Evolutionary conservation across 441 rosid species (phyloP).

Genomic region (Isatis lusitanica): DNA sequence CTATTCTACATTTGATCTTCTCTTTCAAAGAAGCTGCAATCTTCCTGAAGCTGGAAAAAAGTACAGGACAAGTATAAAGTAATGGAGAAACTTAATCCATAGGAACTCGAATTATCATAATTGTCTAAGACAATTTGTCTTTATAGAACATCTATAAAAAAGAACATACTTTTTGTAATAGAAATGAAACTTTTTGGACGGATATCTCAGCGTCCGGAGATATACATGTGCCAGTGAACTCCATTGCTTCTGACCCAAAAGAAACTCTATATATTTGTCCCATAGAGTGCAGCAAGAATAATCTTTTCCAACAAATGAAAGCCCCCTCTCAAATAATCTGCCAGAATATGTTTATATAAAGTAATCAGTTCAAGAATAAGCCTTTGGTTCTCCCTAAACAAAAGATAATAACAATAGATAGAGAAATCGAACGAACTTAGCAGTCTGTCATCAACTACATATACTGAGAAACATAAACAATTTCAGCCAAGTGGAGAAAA

Average conservation of each 20-base stretch:
- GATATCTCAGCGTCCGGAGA: constrained; percentile 66
- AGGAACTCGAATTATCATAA: neutral
- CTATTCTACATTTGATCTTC: constrained; percentile 46
- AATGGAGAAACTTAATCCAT: neutral
- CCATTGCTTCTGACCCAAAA: constrained; percentile 67
- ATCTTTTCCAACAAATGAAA: constrained; percentile 87
- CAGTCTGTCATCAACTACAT: neutral
- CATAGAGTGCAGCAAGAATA: constrained; percentile 66
- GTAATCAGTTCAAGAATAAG: neutral
- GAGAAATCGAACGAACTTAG: neutral
- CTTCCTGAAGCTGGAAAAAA: constrained; percentile 68
- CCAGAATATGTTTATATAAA: neutral
- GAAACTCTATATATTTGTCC: constrained; percentile 80
- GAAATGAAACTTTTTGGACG: constrained; percentile 65
- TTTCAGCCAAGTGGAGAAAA: neutral
- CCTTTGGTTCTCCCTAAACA: neutral
- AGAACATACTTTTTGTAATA: constrained; percentile 67
- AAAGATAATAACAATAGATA: neutral
- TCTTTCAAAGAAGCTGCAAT: constrained; percentile 61
- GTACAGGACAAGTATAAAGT: constrained; percentile 13
- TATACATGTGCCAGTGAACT: constrained; percentile 63
- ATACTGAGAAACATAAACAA: neutral
- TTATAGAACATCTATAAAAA: neutral
- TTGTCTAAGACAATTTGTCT: no score
- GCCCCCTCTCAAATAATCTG: constrained; percentile 77